These are phyloP conservation scores for Salix dunnii DNA, from an alignment of 345 rosid species.

Conservation along the genomic window DNA sequence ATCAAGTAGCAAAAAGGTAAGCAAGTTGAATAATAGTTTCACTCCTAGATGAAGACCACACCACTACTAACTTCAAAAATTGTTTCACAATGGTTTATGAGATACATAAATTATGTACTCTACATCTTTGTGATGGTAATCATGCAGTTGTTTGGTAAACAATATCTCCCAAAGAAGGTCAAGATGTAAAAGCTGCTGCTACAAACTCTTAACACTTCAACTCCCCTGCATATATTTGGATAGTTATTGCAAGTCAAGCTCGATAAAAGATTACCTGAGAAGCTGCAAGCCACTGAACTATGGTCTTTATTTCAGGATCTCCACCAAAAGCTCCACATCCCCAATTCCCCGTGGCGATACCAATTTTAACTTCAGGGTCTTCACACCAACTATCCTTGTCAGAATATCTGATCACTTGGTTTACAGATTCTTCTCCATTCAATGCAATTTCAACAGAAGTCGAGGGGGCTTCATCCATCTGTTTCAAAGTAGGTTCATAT, in stretches of 20 bases:
- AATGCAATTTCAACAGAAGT: constrained; percentile 25
- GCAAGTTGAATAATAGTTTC: background rate
- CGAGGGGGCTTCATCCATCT: constrained; percentile 42
- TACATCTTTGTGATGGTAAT: background rate
- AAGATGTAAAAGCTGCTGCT: background rate
- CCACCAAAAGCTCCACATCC: constrained; percentile 99
- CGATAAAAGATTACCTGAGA: constrained; percentile 57
- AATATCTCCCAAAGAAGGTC: background rate
- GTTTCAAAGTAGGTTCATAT: constrained; percentile 5
- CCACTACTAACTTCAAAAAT: background rate
- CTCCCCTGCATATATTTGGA: background rate
- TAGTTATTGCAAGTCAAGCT: background rate
- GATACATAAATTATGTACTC: background rate
- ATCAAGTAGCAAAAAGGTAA: background rate
- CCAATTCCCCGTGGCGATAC: constrained; percentile 92
- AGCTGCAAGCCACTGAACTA: constrained; percentile 96
- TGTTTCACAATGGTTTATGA: background rate
- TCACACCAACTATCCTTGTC: constrained; percentile 17
- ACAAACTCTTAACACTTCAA: background rate
- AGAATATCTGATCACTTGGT: constrained; percentile 17
- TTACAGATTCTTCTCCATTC: constrained; percentile 24
- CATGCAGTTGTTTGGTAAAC: background rate
- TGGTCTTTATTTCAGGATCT: constrained; percentile 79
- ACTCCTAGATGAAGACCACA: background rate
- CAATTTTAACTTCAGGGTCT: constrained; percentile 41